Base-by-base conservation (phyloP, 768 basidiomycete genomes). In the Lactarius evosmus region DNA sequence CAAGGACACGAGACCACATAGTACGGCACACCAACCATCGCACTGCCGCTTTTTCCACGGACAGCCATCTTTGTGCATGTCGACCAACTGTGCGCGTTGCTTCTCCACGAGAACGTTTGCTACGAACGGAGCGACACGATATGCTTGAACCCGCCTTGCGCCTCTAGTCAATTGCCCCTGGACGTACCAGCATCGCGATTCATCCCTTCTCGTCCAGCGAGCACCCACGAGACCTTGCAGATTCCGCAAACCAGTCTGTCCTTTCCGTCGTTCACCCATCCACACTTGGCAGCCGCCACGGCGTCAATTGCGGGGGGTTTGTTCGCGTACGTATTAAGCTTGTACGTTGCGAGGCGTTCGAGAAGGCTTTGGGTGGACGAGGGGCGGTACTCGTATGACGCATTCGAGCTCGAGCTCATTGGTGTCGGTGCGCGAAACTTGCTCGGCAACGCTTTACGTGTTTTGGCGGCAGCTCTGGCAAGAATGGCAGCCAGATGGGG, bases 31-130 rank as follows among this genome's bases (percentile, higher is more conserved):
- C 84, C 66, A 70, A 93, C 91, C 76, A 73, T 92, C 89, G 68
- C 91, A 93, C 72, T 93, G 92, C 61, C 84, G 82, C 56, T 80
- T 78, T 72, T 83, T 89, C 92, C 92, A 94, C 3, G 92, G 91
- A 70, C 92, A 94, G 0, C 89, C 88, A 51, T 85, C 80, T 73
- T 92, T 92, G 72, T 94, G 92, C 70, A 81, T 80, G 4, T 83
- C 82, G 1, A 92, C 83, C 5, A 94, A 75, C 49, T 83, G 83
- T 4, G 70, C 65, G 16, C 82, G 82, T 72, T 93, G 92, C 69
- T 87, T 92, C 72, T 91, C 89, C 40, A 91, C 76, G 65, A 93
- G 76, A 16, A 84, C 73, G 71, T 83, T 85, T 44, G 87, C 91
- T 90, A 27, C 14, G 69, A 16, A 69, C 25, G 56, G 29, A 60